phyloP scores from a whole-genome alignment of 352 stramenopile genomes.

The Phytophthora citrophthora region DNA sequence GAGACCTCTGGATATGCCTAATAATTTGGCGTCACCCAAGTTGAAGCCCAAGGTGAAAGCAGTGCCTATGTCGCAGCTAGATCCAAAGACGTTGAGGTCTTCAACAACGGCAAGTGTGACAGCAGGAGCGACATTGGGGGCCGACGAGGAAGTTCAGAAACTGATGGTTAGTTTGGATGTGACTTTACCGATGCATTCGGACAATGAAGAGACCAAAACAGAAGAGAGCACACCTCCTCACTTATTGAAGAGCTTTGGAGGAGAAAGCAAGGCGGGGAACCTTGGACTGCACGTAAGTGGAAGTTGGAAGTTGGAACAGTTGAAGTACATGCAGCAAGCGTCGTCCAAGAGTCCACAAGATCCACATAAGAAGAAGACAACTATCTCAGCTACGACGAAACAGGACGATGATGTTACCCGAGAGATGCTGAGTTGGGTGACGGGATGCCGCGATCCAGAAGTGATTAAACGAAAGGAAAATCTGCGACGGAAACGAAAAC shows the following conservation, averaged over 20 bases:
- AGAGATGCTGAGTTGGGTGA: slow-evolving; percentile 71
- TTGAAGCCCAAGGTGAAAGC: slow-evolving; percentile 15
- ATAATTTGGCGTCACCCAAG: slow-evolving; percentile 27
- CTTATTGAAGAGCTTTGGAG: slow-evolving; percentile 23
- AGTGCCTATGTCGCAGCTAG: slow-evolving; percentile 22
- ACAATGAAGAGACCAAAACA: slow-evolving; percentile 54
- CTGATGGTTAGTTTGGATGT: slow-evolving; percentile 65
- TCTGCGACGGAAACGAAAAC: slow-evolving; percentile 50
- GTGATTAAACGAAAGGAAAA: slow-evolving; percentile 66
- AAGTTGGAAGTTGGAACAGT: slow-evolving; percentile 4
- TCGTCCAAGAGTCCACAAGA: slow-evolving; percentile 32
- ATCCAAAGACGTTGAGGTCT: slow-evolving; percentile 18
- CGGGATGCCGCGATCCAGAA: slow-evolving; percentile 54
- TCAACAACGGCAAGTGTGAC: slow-evolving; percentile 1
- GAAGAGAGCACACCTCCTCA: slow-evolving; percentile 58
- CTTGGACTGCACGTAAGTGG: slow-evolving; percentile 3
- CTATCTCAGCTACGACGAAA: slow-evolving; percentile 4
- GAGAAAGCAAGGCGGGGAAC: neutral
- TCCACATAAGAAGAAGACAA: slow-evolving; percentile 25
- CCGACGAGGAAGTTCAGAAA: slow-evolving; percentile 48
- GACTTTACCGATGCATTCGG: slow-evolving; percentile 23
- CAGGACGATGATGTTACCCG: slow-evolving; percentile 34
- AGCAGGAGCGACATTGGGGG: slow-evolving; percentile 33
- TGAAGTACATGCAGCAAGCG: slow-evolving; percentile 31
- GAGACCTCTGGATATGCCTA: slow-evolving; percentile 44